Evolutionary conservation across 371 early-diverging fungal species (phyloP).

Genomic region (Basidiobolus meristosporus): DNA sequence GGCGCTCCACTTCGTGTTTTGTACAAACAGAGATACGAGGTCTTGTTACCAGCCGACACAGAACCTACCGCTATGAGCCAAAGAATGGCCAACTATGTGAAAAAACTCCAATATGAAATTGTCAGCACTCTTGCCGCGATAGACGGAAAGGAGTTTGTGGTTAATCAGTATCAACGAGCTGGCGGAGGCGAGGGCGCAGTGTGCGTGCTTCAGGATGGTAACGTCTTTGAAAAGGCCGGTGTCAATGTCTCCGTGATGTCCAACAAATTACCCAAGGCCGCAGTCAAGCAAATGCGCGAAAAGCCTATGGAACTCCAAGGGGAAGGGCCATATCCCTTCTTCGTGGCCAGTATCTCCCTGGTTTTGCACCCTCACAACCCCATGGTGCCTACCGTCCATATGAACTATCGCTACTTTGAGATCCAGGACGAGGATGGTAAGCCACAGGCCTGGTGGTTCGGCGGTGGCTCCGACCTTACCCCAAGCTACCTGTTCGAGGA

Average conservation of each 20-base stretch:
- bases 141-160: constrained; percentile 45
- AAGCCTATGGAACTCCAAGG: constrained; percentile 38
- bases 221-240: constrained; percentile 89
- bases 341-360: constrained; percentile 78
- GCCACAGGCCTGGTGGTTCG: constrained; percentile 67
- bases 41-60: background rate
- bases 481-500: constrained; percentile 60
- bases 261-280: constrained; percentile 52
- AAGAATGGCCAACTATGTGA: constrained; percentile 63
- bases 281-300: constrained; percentile 54
- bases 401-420: constrained; percentile 97
- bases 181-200: constrained; percentile 84
- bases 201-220: constrained; percentile 79
- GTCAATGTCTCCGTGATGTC: constrained; percentile 68
- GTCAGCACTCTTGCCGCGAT: constrained; percentile 24
- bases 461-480: constrained; percentile 72
- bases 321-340: constrained; percentile 39
- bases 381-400: constrained; percentile 83
- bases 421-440: constrained; percentile 27
- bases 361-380: constrained; percentile 94
- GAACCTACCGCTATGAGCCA: constrained; percentile 39
- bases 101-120: constrained; percentile 51
- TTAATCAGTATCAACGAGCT: constrained; percentile 61
- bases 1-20: too few relatives aligned
- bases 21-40: too few relatives aligned